Percentiles rank a stretch among this genome's conserved stretches.
These are phyloP conservation scores for Stentor coeruleus DNA, from an alignment of 73 alveolate genomes.

Conservation along the genomic window DNA sequence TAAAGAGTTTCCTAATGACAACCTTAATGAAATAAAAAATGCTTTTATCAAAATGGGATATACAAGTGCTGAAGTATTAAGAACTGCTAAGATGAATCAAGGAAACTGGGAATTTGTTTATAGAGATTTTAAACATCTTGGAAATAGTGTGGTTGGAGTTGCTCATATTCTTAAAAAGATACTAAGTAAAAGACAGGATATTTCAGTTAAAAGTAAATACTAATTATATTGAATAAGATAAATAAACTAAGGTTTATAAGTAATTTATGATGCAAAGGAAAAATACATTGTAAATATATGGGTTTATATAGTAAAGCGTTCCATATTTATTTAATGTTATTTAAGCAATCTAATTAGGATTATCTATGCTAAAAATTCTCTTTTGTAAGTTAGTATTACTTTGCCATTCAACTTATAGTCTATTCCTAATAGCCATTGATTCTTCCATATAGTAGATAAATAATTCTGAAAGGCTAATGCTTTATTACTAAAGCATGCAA, in stretches of 20 bases:
- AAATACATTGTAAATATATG: no score
- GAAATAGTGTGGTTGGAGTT: neutral
- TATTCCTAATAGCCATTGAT: neutral
- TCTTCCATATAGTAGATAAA: neutral
- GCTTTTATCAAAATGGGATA: slow-evolving; percentile 16
- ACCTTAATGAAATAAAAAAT: neutral
- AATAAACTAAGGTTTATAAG: no score
- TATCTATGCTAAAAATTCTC: neutral
- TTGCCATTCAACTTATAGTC: neutral
- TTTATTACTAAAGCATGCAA: neutral
- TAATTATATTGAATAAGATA: no score
- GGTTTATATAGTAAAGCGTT: no score
- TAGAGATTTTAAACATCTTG: slow-evolving; percentile 14
- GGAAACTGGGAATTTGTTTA: slow-evolving; percentile 26
- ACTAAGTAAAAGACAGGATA: slow-evolving; percentile 12
- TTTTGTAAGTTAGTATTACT: no score
- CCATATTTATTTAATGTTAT: no score
- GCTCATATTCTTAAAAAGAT: slow-evolving; percentile 12
- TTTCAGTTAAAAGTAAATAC: no score
- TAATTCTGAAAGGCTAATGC: neutral
- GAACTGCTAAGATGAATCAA: slow-evolving; percentile 9
- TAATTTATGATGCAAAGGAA: no score
- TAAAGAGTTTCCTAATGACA: neutral
- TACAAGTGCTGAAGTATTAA: slow-evolving; percentile 10
- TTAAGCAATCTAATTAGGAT: no score